A percentile compares a stretch with the other conserved stretches of the same genome.
Conservation (phyloP, 768 basidiomycete genomes). For the Amanita molliuscula region DNA sequence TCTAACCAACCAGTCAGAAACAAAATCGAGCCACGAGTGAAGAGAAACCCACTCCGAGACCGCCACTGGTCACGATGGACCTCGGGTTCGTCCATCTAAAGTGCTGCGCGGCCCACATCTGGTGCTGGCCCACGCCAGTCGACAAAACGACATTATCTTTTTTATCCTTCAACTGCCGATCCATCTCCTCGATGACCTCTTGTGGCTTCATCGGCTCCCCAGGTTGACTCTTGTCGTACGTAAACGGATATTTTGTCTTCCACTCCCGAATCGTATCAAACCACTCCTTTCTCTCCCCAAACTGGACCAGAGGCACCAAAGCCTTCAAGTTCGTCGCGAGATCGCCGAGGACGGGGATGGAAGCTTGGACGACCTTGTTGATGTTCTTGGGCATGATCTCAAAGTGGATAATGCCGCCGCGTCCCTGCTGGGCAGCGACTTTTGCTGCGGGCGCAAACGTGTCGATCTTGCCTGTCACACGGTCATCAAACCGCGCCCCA, state of each 20-base stretch:
- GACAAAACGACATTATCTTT: conserved; percentile 84
- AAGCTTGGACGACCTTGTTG: conserved; percentile 96
- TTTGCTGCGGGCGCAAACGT: conserved; percentile 86
- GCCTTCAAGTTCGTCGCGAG: conserved; percentile 74
- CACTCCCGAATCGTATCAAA: conserved; percentile 72
- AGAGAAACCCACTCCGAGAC: conserved; percentile 69
- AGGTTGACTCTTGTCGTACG: conserved; percentile 54
- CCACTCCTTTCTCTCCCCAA: conserved; percentile 65
- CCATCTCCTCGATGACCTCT: conserved; percentile 90
- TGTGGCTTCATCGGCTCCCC: conserved; percentile 87
- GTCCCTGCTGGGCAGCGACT: conserved; percentile 74
- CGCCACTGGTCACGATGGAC: conserved; percentile 88
- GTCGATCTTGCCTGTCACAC: conserved; percentile 87
- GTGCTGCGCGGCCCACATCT: conserved; percentile 98
- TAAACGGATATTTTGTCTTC: conserved; percentile 89
- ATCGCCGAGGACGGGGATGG: conserved; percentile 90
- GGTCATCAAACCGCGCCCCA: conserved; percentile 95
- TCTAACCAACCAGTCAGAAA: conserved; percentile 32
- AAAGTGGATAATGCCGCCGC: conserved; percentile 97
- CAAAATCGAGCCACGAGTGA: conserved; percentile 6
- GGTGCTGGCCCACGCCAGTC: conserved; percentile 98
- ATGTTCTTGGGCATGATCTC: conserved; percentile 98
- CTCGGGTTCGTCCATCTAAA: conserved; percentile 86
- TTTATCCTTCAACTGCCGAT: conserved; percentile 62
- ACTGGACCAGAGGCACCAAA: conserved; percentile 71